Evolutionary conservation across 352 stramenopile species (phyloP).

Genomic region (Phytopythium aichiense): DNA sequence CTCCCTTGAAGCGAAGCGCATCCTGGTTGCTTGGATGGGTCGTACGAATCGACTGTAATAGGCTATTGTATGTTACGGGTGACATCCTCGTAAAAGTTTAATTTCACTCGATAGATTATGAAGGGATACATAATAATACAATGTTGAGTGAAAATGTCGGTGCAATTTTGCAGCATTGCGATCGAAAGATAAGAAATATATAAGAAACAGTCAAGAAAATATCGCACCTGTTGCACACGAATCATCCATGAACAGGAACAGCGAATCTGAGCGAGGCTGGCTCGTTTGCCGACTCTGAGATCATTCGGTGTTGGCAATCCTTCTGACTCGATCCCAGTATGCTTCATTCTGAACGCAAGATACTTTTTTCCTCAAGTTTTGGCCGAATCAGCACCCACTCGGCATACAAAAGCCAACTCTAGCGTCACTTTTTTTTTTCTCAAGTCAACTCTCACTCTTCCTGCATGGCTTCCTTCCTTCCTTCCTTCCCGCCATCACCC

Average conservation of each 20-base stretch:
- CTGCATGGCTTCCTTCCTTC: neutral
- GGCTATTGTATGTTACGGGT: too few relatives aligned
- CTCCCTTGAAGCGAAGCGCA: neutral
- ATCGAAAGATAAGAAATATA: too few relatives aligned
- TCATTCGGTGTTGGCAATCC: neutral
- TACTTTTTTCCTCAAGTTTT: neutral
- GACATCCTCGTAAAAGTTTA: too few relatives aligned
- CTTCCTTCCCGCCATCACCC: neutral
- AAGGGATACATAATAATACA: too few relatives aligned
- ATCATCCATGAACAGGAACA: neutral
- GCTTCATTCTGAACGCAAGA: neutral
- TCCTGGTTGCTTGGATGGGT: too few relatives aligned
- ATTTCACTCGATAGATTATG: too few relatives aligned
- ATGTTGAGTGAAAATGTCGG: too few relatives aligned
- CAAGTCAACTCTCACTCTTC: neutral
- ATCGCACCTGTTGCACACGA: too few relatives aligned
- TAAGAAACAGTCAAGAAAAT: too few relatives aligned
- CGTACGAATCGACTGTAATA: too few relatives aligned
- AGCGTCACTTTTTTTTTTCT: slow-evolving; percentile 1
- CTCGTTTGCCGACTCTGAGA: neutral
- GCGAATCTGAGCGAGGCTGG: neutral
- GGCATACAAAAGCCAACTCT: neutral
- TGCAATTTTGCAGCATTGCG: too few relatives aligned
- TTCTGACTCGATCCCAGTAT: neutral
- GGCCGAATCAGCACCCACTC: neutral